Base-by-base conservation (phyloP, 208 protist genomes). In the Leishmania amazonensis region DNA sequence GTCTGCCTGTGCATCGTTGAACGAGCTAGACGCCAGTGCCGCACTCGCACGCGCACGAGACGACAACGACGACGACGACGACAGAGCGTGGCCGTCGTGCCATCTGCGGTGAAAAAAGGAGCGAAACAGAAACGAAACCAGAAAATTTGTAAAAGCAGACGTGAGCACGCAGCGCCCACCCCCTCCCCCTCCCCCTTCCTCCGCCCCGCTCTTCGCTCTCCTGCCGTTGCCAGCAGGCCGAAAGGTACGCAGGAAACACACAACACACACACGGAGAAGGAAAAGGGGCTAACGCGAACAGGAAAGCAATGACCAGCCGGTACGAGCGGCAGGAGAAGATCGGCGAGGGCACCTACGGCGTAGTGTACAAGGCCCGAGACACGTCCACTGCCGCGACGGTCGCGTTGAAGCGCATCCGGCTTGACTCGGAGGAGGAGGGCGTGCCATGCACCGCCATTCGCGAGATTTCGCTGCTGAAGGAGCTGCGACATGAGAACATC, bases 391-490 rank as follows among this genome's bases (percentile, higher is more conserved):
- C 84, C 72, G 84, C 83, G 24, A 94, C 87, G 51, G 96, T 98
- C 15, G 96, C 96, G 0, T 72, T 98, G 38, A 99, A 98, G 85
- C 85, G 91, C 45, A 98, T 98, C 78, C 89, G 87, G 21, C 84
- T 96, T 1, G 93, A 97, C 73, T 89, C 73, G 38, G 91, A 98
- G 64, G 95, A 98, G 76, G 97, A 98, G 62, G 97, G 97, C 54
- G 90, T 99, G n/a, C 96, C 96, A 17, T 93, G 90, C 78, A 98
- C 96, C 5, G 91, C 97, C 1, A 95, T 99, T 76, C 87, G 97
- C 28, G 96, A 99, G 89, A 99, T 99, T 70, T 99, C 98, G 21
- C 83, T 99, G 4, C 84, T 99, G 51, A 99, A 99, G 81, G 97
- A 99, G 87, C 89, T 99, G 42, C 87, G 98, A 1, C 99, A 99